Evolutionary conservation across 2,329 filamentous ascomycete species (phyloP).

Genomic region (Epichloe gansuensis): DNA sequence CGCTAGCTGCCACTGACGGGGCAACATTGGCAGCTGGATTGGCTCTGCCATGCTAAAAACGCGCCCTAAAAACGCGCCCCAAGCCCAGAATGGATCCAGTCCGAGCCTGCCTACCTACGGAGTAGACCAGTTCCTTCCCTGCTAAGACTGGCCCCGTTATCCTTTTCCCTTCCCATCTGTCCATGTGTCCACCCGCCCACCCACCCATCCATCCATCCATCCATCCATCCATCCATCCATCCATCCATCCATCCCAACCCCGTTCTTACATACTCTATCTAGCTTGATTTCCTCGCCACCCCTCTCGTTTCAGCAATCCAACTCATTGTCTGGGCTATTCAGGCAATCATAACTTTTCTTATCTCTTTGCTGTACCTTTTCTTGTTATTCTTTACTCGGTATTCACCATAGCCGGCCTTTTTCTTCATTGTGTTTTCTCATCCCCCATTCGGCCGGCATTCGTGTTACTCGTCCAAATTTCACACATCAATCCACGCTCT

Average conservation of each 20-base stretch:
- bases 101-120: background rate
- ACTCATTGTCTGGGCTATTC: background rate
- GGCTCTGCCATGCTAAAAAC: too few relatives aligned
- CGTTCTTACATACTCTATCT: background rate
- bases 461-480: background rate
- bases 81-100: too few relatives aligned
- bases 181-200: background rate
- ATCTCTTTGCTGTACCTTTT: background rate
- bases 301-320: background rate
- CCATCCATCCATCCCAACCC: background rate
- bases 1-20: background rate
- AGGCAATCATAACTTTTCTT: background rate
- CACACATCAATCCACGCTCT: background rate
- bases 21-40: background rate
- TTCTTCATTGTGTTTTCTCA: background rate
- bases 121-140: too few relatives aligned
- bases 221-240: background rate
- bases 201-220: background rate
- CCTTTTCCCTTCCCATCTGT: background rate
- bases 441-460: background rate
- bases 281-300: background rate
- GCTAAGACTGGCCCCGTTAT: too few relatives aligned
- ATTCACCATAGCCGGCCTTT: background rate
- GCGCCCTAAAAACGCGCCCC: too few relatives aligned
- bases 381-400: background rate